These are phyloP conservation scores for Diophrys appendiculata DNA, from an alignment of 73 alveolate genomes.

Conservation along the genomic window DNA sequence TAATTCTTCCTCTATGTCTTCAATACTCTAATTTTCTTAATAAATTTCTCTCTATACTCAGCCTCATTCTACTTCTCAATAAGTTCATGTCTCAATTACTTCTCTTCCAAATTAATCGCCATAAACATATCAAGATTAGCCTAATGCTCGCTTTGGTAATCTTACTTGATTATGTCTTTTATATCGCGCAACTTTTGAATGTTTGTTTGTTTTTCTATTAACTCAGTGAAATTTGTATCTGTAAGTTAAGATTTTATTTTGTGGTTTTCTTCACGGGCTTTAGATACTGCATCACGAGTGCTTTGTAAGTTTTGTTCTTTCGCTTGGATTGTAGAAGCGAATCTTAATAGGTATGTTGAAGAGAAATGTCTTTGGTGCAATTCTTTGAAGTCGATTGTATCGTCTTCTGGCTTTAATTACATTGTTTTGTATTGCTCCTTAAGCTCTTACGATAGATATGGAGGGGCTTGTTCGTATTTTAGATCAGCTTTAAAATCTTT, in stretches of 20 bases:
- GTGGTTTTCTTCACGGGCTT: background rate
- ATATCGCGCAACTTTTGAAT: constrained; percentile 42
- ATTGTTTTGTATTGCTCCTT: background rate
- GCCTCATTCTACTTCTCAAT: constrained; percentile 47
- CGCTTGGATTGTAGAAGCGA: background rate
- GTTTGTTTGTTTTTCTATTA: constrained; percentile 24
- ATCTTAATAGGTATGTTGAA: background rate
- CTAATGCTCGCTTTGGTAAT: constrained; percentile 34
- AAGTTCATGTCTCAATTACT: constrained; percentile 29
- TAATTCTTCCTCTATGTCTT: constrained; percentile 10
- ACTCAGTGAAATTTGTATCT: background rate
- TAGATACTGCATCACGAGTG: background rate
- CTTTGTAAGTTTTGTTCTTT: background rate
- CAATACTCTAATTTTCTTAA: constrained; percentile 16
- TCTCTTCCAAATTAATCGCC: constrained; percentile 46
- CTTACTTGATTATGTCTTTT: constrained; percentile 23
- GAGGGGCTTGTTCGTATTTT: background rate
- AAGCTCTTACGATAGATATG: background rate
- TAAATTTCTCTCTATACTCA: constrained; percentile 42
- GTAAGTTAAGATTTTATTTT: background rate
- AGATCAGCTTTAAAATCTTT: constrained; percentile 3
- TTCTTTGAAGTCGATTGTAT: background rate
- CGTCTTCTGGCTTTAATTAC: background rate
- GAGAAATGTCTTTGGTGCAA: background rate
- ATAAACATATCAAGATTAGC: constrained; percentile 35